Evolutionary conservation across 2,329 filamentous ascomycete species (phyloP), one percentile per base, ranked within the genome.

Genomic region (Diaporthe ampelina): DNA sequence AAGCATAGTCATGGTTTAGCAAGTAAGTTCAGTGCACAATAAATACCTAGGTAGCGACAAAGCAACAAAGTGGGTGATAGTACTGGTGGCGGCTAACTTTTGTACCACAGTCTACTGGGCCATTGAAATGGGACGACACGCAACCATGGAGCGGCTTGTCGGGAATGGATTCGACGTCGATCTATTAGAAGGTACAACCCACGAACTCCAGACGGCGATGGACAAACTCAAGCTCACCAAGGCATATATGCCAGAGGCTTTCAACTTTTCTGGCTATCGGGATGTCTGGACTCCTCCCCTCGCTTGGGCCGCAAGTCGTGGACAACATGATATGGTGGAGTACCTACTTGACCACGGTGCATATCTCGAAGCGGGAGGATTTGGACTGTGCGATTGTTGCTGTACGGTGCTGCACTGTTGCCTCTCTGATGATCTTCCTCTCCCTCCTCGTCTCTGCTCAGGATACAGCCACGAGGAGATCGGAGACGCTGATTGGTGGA

Each of bases 401-500:
- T 1, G 1, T 6, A 1, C 6, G 7, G 4, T 67, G 45, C 3
- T 37, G 8, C 26, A 4, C 26, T 35, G 26, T 21, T 4, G 1
- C 2, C 6, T 10, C 7, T 17, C 3, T 0, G 1, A 3, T 4
- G 13, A 1, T 13, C 3, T 1, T 43, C 3, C 13, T 13, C 1
- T 43, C 17, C 13, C 40, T 17, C 40, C 40, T 4, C 15, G 15
- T 43, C 15, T 43, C n/a, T n/a, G n/a, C n/a, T n/a, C n/a, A n/a
- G n/a, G n/a, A n/a, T n/a, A n/a, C n/a, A n/a, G n/a, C n/a, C n/a
- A n/a, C n/a, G n/a, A n/a, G n/a, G n/a, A n/a, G n/a, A n/a, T n/a
- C n/a, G n/a, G n/a, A n/a, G n/a, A n/a, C n/a, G n/a, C n/a, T n/a
- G 10, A 40, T 40, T 8, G 13, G 3, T 45, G 45, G 45, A 40